Evolutionary conservation across 2,329 filamentous ascomycete species (phyloP).

Genomic region (Aspergillus fumigatus): DNA sequence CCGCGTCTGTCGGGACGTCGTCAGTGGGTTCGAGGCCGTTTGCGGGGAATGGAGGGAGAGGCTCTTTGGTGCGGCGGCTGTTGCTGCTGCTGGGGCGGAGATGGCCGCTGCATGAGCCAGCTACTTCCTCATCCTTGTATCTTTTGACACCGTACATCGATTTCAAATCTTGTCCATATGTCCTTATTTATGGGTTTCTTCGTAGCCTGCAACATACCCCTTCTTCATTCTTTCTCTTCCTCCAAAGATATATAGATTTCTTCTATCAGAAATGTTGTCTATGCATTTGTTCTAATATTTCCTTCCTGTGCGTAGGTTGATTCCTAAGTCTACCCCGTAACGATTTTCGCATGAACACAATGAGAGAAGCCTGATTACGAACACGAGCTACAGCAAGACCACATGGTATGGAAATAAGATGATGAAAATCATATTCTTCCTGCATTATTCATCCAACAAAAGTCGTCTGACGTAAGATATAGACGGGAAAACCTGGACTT

Average conservation of each 20-base stretch:
- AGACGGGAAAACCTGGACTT: conserved; percentile 1
- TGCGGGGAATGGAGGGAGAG: conserved; percentile 80
- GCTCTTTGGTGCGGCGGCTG: conserved; percentile 51
- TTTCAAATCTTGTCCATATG: background rate
- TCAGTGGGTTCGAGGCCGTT: conserved; percentile 86
- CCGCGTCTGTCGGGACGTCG: conserved; percentile 77
- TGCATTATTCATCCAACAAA: conserved; percentile 11
- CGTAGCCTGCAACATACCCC: background rate
- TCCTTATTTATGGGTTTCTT: background rate
- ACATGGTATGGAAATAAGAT: background rate
- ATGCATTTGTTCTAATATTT: background rate
- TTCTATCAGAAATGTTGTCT: background rate
- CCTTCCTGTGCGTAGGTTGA: background rate
- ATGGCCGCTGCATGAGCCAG: conserved; percentile 27
- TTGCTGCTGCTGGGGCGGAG: conserved; percentile 26
- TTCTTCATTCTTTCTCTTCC: background rate
- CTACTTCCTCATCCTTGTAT: background rate
- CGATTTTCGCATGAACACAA: no score
- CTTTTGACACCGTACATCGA: background rate
- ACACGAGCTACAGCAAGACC: no score
- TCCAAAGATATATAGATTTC: background rate
- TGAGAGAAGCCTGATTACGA: no score
- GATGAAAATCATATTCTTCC: conserved; percentile 5
- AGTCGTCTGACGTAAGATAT: conserved; percentile 1
- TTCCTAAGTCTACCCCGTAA: background rate